Conservation (phyloP, 1,139 yeast species). For the Magnusiomyces ingens region DNA sequence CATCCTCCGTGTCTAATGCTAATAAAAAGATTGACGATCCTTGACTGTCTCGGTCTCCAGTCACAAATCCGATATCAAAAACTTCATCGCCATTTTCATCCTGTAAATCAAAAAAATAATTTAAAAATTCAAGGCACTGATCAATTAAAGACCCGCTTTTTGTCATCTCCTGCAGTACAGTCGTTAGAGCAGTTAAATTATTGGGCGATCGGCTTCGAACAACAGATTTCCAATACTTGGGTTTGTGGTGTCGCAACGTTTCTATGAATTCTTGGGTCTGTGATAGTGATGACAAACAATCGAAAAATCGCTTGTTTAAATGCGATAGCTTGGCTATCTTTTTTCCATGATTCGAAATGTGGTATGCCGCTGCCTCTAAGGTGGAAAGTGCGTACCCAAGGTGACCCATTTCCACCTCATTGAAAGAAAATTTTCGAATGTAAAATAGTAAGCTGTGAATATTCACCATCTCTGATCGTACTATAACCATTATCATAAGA, state of each 20-base stretch:
- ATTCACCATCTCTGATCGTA: conserved; percentile 53
- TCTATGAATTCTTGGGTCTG: conserved; percentile 5
- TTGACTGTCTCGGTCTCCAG: conserved; percentile 53
- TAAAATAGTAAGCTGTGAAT: conserved; percentile 61
- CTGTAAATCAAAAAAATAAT: conserved; percentile 40
- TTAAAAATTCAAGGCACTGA: conserved; percentile 34
- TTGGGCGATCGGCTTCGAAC: conserved; percentile 46
- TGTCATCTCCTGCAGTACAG: conserved; percentile 21
- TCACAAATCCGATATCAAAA: conserved; percentile 58
- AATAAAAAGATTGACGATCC: conserved; percentile 52
- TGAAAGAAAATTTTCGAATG: conserved; percentile 54
- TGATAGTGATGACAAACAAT: conserved; percentile 49
- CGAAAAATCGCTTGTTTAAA: conserved; percentile 34
- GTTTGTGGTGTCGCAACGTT: conserved; percentile 2
- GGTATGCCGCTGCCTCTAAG: conserved; percentile 72
- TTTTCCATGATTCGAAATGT: conserved; percentile 42
- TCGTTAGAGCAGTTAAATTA: conserved; percentile 58
- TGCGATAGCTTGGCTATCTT: conserved; percentile 42
- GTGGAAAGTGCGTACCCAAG: conserved; percentile 66
- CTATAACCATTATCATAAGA: conserved; percentile 61
- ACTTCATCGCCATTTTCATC: conserved; percentile 28
- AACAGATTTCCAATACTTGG: conserved; percentile 36
- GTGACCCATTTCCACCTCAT: conserved; percentile 43
- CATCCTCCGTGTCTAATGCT: conserved; percentile 53
- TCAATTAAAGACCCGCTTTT: no score